phyloP scores from a whole-genome alignment of 202 grass and related monocot genomes.

The Bolboschoenoplectus hybrid region DNA sequence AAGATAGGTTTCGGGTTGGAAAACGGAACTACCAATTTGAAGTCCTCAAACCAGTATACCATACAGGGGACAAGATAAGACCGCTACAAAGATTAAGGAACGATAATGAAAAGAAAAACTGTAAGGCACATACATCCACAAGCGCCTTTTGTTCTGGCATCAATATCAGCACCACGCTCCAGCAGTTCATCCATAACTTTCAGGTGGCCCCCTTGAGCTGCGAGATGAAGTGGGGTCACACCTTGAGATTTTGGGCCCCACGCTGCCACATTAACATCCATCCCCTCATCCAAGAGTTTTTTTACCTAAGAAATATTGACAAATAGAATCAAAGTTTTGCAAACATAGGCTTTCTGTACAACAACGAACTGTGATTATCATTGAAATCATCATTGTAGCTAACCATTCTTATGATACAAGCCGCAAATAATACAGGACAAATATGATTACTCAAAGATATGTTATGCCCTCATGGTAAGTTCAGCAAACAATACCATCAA shows the following conservation, averaged over 20 bases:
- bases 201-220: slow-evolving; percentile 88
- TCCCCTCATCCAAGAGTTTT: slow-evolving; percentile 69
- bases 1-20: neutral
- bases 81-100: neutral
- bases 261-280: slow-evolving; percentile 74
- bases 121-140: slow-evolving; percentile 80
- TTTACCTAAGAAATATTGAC: slow-evolving; percentile 57
- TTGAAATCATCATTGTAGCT: neutral
- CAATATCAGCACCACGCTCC: slow-evolving; percentile 91
- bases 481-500: neutral
- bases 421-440: neutral
- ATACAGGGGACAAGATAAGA: neutral
- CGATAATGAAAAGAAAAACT: slow-evolving; percentile 1
- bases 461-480: neutral
- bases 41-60: neutral
- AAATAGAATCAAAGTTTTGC: neutral
- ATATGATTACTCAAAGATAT: neutral
- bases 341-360: neutral
- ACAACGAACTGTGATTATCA: neutral
- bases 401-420: neutral
- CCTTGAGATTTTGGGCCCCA: slow-evolving; percentile 85
- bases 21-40: neutral
- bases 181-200: slow-evolving; percentile 93
- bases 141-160: slow-evolving; percentile 91
- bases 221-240: slow-evolving; percentile 79